phyloP scores from a whole-genome alignment of 78 protist species.

The Guillardia theta region DNA sequence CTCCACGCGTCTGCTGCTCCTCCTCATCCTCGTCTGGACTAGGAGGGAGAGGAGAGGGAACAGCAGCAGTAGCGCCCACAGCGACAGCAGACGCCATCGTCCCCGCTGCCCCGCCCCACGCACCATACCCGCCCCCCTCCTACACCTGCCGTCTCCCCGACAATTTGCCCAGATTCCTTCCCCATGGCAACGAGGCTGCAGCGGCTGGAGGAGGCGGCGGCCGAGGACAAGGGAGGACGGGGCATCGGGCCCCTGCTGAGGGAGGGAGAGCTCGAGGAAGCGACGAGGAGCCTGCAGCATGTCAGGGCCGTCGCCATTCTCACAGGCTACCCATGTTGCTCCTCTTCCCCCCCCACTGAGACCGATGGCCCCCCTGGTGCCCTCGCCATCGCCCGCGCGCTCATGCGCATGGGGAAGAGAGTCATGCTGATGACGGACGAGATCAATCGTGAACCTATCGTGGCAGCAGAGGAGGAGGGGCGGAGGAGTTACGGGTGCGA shows the following conservation, averaged over 20 bases:
- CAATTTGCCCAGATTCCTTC: too few relatives aligned
- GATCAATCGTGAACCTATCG: neutral
- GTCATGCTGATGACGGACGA: neutral
- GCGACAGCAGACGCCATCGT: too few relatives aligned
- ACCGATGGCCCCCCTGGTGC: neutral
- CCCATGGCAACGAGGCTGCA: too few relatives aligned
- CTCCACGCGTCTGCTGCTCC: too few relatives aligned
- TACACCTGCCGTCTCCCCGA: too few relatives aligned
- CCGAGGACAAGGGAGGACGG: neutral
- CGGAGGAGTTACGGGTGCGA: neutral
- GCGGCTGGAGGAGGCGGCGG: too few relatives aligned
- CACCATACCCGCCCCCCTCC: too few relatives aligned
- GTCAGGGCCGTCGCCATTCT: neutral
- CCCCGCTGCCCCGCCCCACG: too few relatives aligned
- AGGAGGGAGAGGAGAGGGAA: too few relatives aligned
- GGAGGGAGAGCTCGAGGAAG: neutral
- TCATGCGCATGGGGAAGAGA: neutral
- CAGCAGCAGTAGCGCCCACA: too few relatives aligned
- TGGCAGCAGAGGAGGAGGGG: neutral
- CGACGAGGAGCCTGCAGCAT: neutral
- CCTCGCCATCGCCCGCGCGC: neutral
- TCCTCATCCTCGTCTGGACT: too few relatives aligned
- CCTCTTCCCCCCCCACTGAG: neutral
- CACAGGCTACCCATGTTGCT: neutral
- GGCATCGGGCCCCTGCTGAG: neutral